phyloP scores from a whole-genome alignment of 1,284 basidiomycete genomes.

The Pascua sp. region DNA sequence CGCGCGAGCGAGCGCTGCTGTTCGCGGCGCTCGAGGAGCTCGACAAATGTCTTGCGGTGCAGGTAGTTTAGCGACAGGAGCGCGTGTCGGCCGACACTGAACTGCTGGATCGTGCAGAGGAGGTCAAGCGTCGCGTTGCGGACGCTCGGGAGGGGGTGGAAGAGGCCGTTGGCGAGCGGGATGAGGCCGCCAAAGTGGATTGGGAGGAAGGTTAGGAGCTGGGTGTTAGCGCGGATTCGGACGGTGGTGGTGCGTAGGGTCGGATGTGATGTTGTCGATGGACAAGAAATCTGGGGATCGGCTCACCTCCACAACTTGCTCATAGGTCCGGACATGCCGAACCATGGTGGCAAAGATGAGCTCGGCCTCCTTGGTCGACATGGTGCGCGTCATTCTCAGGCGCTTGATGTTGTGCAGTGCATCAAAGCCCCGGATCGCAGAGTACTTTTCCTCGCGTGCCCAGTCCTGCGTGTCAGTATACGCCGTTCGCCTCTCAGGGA shows the following conservation, averaged over 20 bases:
- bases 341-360: constrained; percentile 71
- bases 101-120: constrained; percentile 69
- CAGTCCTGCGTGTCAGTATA: constrained; percentile 56
- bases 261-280: not conserved
- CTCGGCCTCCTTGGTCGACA: constrained; percentile 65
- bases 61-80: constrained; percentile 84
- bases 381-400: constrained; percentile 60
- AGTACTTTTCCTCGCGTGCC: constrained; percentile 50
- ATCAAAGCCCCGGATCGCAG: constrained; percentile 64
- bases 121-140: constrained; percentile 77
- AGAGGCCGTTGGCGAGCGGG: constrained; percentile 80
- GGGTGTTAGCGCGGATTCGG: too few species aligned
- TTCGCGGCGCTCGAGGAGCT: constrained; percentile 21
- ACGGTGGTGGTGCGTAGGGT: not conserved
- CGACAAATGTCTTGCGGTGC: constrained; percentile 58
- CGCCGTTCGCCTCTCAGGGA: too few species aligned
- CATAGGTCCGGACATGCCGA: constrained; percentile 67
- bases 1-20: constrained; percentile 3
- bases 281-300: constrained; percentile 28
- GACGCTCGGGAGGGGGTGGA: constrained; percentile 74
- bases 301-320: constrained; percentile 82
- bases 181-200: constrained; percentile 77
- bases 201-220: constrained; percentile 71
- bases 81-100: constrained; percentile 78
- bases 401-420: constrained; percentile 67